These are phyloP conservation scores for Penstemon newberryi DNA, from an alignment of 257 asterid genomes.

Conservation along the genomic window DNA sequence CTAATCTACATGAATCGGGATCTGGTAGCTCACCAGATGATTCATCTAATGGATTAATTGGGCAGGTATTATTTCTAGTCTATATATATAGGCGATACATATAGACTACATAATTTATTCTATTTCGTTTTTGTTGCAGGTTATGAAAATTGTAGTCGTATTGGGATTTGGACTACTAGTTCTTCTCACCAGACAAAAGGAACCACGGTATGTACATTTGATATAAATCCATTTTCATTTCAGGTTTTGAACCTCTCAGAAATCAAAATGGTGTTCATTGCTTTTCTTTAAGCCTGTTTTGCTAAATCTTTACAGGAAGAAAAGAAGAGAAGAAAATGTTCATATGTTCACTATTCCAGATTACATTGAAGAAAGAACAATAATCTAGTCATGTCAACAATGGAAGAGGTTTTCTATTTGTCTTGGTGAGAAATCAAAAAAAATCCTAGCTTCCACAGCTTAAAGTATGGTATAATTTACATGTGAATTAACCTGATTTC, in stretches of 20 bases:
- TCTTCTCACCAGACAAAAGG: conserved; percentile 75
- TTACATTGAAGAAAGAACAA: neutral
- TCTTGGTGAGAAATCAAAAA: no score
- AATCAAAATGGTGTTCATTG: neutral
- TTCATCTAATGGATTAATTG: conserved; percentile 52
- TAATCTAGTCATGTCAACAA: neutral
- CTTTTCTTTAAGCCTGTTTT: neutral
- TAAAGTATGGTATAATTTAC: no score
- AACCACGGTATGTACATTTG: conserved; percentile 47
- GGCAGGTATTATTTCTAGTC: conserved; percentile 49
- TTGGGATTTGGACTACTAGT: conserved; percentile 83
- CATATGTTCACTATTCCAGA: neutral
- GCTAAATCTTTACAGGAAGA: neutral
- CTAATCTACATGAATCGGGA: conserved; percentile 35
- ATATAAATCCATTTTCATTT: neutral
- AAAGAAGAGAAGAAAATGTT: neutral
- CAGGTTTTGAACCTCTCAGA: neutral
- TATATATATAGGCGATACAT: neutral
- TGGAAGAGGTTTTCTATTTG: neutral
- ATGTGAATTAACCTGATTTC: no score
- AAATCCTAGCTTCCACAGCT: no score
- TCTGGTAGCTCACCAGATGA: conserved; percentile 49
- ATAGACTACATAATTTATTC: neutral
- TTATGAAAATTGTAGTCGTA: conserved; percentile 56
- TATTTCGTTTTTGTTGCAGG: conserved; percentile 42